Base-by-base conservation (phyloP, 352 stramenopile species). In the Pythium diclinum region DNA sequence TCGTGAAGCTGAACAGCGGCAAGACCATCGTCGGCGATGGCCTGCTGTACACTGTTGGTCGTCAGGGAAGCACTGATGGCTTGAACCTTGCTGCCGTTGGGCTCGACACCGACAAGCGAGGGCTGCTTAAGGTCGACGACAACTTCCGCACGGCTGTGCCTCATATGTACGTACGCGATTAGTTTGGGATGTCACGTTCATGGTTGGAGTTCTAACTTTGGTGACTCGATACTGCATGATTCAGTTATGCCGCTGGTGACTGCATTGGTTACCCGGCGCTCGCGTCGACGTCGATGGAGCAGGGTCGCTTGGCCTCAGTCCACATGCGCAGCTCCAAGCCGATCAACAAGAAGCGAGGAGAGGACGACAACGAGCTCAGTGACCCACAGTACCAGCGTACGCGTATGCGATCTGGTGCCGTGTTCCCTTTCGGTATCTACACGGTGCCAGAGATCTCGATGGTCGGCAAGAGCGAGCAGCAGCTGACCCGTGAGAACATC, bases 231-330 rank as follows among this genome's bases (percentile, higher is more conserved):
- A 87, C 88, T 57, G 85, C 81, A 58, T 87, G 88, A n/a, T 30
- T 25, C 44, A 93, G 84, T 80, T 94, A 94, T 87, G 89, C 89
- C 56, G 88, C 85, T 61, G 89, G 89, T 25, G 89, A 97, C 63
- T 92, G 89, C 71, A 97, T 96, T 59, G 89, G 89, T 6, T 96
- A 91, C 67, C 89, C 89, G 3, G 88, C 86, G 6, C 79, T 97
- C 51, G 89, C 89, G 21, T 96, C 88, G 36, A 96, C 88, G 17
- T 95, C 86, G 44, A 97, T 97, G 89, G 89, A 97, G 71, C 89
- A 97, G 65, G 89, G 89, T 14, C 82, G 87, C 25, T 68, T 93
- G 62, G 89, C 88, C 30, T 94, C 85, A 0, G 80, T 92, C 32
- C 87, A 96, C 71, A 97, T 97, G 89, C 78, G 85, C 32, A 94